Base-by-base conservation (phyloP, 139 green algal species). In the Chlorella sp. region DNA sequence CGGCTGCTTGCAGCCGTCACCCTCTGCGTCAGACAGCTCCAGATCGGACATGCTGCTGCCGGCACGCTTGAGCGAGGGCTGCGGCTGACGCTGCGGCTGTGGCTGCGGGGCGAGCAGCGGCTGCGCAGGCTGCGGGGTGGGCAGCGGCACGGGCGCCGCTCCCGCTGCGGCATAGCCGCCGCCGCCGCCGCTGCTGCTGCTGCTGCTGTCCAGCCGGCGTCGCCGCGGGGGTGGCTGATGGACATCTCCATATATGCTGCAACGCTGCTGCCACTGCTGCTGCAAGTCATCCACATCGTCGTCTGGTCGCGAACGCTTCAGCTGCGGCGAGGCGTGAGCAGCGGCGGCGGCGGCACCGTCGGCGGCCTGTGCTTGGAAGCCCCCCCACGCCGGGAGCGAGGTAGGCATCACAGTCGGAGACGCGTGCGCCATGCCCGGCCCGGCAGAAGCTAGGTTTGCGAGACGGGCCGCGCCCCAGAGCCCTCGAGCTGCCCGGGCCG, bases 271-370 rank as follows among this genome's bases (percentile, higher is more conserved):
- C 76, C 26, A 28, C 26, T 25, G 57, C 18, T 34, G 60, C 11
- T 39, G 34, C 36, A 30, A 34, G 32, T 60, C 21, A 3, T 38
- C 13, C 12, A 16, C 13, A 12, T 57, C 76, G 13, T 72, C 57
- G 3, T 82, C 76, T 28, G 64, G 38, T 56, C 76, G 64, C 76
- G 38, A 38, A 12, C 76, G 76, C 60, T 82, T 82, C 26, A 73
- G 34, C 57, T 38, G 60, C 21, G 32, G 36, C 0, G 75, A 11
- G 28, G 18, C 15, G 4, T 44, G 47, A 17, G 34, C 60, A 26
- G 76, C n/a, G 30, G 26, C 5, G 30, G 47, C 39, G 0, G 70
- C 9, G 26, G 70, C 44, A 41, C 11, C 39, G 41, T 1, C 23
- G 26, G 51, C 51, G 13, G 51, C 11, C 11, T 20, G 51, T 60